phyloP scores from a whole-genome alignment of 2,329 filamentous ascomycete species.

The Dactylellina parvicollis region DNA sequence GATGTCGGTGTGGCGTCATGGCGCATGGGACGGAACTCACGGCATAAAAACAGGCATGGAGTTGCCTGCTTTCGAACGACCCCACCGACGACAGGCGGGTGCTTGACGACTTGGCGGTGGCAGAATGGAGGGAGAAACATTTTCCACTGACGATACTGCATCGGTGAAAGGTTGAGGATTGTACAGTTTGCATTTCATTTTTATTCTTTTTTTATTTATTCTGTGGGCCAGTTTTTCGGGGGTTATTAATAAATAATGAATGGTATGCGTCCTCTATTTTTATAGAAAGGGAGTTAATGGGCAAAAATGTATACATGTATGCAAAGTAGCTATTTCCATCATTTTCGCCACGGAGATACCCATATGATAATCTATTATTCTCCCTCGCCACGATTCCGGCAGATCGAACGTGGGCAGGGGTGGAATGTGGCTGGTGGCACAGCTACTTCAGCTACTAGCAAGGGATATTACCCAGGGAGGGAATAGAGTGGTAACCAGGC shows the following conservation, averaged over 20 bases:
- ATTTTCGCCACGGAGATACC: constrained; percentile 5
- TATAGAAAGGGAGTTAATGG: background rate
- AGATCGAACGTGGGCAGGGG: background rate
- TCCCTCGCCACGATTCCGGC: background rate
- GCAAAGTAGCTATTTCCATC: background rate
- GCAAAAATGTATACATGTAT: background rate
- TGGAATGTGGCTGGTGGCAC: constrained; percentile 10
- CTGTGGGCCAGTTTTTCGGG: too few species aligned
- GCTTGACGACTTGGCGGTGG: background rate
- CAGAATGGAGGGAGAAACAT: background rate
- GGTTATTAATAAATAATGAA: too few species aligned
- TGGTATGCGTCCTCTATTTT: background rate
- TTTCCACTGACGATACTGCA: too few species aligned
- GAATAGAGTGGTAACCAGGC: background rate
- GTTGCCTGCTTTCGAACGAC: background rate
- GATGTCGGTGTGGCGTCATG: constrained; percentile 47
- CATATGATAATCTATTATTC: background rate
- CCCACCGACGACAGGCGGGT: background rate
- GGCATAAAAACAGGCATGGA: background rate
- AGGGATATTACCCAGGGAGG: background rate
- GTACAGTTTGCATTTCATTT: too few species aligned
- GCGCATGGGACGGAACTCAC: background rate
- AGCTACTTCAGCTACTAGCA: too few species aligned
- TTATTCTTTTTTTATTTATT: too few species aligned
- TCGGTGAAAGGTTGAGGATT: too few species aligned